Evolutionary conservation across 1,284 basidiomycete species (phyloP).

Genomic region (Boletus sp.): DNA sequence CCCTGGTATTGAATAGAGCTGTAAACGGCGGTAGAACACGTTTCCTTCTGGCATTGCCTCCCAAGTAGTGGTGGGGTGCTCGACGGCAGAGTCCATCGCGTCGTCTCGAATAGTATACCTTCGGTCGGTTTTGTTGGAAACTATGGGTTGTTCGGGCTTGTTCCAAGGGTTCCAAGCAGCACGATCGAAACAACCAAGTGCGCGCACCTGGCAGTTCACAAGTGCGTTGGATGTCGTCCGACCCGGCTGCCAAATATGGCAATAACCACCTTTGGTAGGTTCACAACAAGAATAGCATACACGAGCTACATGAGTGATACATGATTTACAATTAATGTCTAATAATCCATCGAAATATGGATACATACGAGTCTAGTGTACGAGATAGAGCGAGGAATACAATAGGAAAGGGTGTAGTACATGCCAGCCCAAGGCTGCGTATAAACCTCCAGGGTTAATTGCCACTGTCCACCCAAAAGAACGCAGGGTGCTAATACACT

Average conservation of each 20-base stretch:
- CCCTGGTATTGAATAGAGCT: conserved; percentile 84
- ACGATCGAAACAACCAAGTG: too few species aligned
- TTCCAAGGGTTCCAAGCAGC: too few species aligned
- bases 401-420: background rate
- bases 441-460: background rate
- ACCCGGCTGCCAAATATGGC: conserved; percentile 11
- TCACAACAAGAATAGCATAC: too few species aligned
- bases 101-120: background rate
- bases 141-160: too few species aligned
- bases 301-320: background rate
- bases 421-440: too few species aligned
- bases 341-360: background rate
- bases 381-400: background rate
- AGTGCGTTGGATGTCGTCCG: background rate
- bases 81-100: conserved; percentile 46
- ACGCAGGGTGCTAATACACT: conserved; percentile 45
- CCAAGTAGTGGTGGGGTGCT: conserved; percentile 79
- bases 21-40: conserved; percentile 79
- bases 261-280: conserved; percentile 8
- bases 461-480: background rate
- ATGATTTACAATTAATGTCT: conserved; percentile 14
- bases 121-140: background rate
- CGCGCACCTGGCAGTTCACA: too few species aligned
- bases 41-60: conserved; percentile 79
- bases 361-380: conserved; percentile 14